Evolutionary conservation across 2,329 filamentous ascomycete species (phyloP).

Genomic region (Phialemoniopsis sp.): DNA sequence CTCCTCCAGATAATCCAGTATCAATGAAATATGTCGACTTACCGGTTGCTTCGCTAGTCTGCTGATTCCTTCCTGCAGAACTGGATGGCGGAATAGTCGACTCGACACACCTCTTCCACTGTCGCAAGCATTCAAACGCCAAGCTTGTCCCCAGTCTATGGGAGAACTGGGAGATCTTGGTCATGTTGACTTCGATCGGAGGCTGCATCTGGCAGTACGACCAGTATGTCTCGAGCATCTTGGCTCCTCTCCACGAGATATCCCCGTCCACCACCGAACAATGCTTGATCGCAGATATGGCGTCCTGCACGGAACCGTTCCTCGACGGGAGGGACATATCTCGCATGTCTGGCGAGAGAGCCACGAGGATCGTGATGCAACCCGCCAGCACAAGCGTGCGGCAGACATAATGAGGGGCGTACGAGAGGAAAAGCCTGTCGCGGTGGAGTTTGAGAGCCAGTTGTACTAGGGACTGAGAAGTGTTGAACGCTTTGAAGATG

Average conservation of each 20-base stretch:
- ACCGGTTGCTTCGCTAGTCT: background rate
- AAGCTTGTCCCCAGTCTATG: constrained; percentile 44
- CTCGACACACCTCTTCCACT: constrained; percentile 39
- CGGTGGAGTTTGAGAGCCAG: constrained; percentile 36
- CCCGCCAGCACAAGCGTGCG: constrained; percentile 40
- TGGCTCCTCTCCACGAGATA: constrained; percentile 37
- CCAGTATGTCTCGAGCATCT: constrained; percentile 47
- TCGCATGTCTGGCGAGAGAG: constrained; percentile 37
- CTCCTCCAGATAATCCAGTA: too few relatives aligned
- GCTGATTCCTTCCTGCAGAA: constrained; percentile 15
- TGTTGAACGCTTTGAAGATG: constrained; percentile 41
- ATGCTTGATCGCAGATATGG: constrained; percentile 28
- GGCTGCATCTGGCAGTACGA: constrained; percentile 30
- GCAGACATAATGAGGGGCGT: constrained; percentile 46
- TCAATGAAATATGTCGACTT: too few relatives aligned
- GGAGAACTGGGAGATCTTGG: constrained; percentile 33
- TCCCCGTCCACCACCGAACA: constrained; percentile 46
- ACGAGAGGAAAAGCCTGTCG: constrained; percentile 31
- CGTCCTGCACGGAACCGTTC: constrained; percentile 23
- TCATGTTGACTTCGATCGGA: constrained; percentile 25
- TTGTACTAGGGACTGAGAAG: constrained; percentile 39
- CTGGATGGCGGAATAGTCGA: constrained; percentile 6
- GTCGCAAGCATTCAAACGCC: constrained; percentile 43
- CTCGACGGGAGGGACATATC: constrained; percentile 19
- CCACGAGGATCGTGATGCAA: constrained; percentile 38